Evolutionary conservation across 2,329 filamentous ascomycete species (phyloP), one percentile per base, ranked within the genome.

Genomic region (Corinectria fuckeliana): DNA sequence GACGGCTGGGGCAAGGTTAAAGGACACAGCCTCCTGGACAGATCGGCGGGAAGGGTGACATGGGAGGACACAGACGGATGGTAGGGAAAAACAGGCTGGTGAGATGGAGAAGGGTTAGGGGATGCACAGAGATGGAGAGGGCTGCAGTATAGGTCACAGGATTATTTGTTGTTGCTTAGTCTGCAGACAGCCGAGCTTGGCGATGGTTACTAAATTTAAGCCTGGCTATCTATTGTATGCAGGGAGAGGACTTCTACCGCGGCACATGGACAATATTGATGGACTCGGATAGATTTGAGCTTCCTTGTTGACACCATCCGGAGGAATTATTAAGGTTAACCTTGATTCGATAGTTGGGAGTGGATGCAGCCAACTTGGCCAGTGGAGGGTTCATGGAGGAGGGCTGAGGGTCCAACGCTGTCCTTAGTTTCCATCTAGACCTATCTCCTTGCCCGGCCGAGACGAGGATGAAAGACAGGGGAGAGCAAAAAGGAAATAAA

Each of bases 21-120:
- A 36, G 9, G 25, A 45, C 56, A 58, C 50, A 58, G 44, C 56
- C 49, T 26, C 42, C 34, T 44, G 36, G 13, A 18, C 42, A 45
- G 42, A 45, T 45, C n/a, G 25, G 34, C 21, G 11, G 4, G 4
- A n/a, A 25, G 38, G 26, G 42, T 38, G 52, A 48, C 30, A 42
- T 25, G 20, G 18, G 23, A 25, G 14, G 32, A 51, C 49, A 26
- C 55, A n/a, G n/a, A n/a, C 47, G 28, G 49, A 28, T 25, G 53
- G 39, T 53, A 42, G 36, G 8, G 56, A n/a, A 18, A 36, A 53
- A 18, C 14, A 54, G 6, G n/a, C 28, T 28, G n/a, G 30, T 14
- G 34, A 23, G 26, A 11, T 21, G 32, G 38, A 36, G 28, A 18
- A 20, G n/a, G 8, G 6, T 36, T 26, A n/a, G n/a, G 34, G 7